A percentile compares a stretch with the other conserved stretches of the same genome.
phyloP scores from a whole-genome alignment of 164 flowering plant genomes.

The Vitis riparia region DNA sequence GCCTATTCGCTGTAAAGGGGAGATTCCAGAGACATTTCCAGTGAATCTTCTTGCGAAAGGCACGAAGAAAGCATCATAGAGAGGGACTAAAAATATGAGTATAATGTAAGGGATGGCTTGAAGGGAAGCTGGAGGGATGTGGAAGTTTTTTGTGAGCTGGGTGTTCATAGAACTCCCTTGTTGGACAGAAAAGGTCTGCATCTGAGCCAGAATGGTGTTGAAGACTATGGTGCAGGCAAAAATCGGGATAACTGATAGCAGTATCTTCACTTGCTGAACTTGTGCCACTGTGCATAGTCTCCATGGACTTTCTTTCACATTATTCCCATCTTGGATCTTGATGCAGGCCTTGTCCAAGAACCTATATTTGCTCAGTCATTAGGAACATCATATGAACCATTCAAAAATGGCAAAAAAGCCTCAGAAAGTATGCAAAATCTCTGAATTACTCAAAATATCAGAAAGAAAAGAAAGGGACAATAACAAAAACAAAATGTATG shows the following conservation, averaged over 20 bases:
- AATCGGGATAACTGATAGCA: slow-evolving; percentile 47
- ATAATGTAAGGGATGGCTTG: slow-evolving; percentile 57
- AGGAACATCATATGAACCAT: too few relatives aligned
- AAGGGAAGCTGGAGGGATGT: slow-evolving; percentile 56
- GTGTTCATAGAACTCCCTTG: slow-evolving; percentile 57
- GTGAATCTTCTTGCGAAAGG: slow-evolving; percentile 42
- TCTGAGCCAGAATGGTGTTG: slow-evolving; percentile 62
- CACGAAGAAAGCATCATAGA: slow-evolving; percentile 49
- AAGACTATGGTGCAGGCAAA: slow-evolving; percentile 59
- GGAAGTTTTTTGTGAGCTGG: slow-evolving; percentile 32
- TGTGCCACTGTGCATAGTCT: slow-evolving; percentile 38
- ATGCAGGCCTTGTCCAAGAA: slow-evolving; percentile 97
- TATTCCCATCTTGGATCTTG: slow-evolving; percentile 36
- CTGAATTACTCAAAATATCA: too few relatives aligned
- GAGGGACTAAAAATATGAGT: slow-evolving; percentile 49
- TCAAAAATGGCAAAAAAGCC: too few relatives aligned
- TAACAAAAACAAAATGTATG: too few relatives aligned
- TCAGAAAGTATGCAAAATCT: too few relatives aligned
- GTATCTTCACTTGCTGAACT: slow-evolving; percentile 53
- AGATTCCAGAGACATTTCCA: slow-evolving; percentile 45
- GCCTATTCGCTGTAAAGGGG: slow-evolving; percentile 47
- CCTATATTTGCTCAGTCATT: slow-evolving; percentile 29
- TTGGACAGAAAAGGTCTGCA: slow-evolving; percentile 63
- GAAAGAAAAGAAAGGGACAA: too few relatives aligned
- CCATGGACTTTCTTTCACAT: slow-evolving; percentile 44